Evolutionary conservation across 148 eudicot species (phyloP).

Genomic region (Heliosperma pusillum): DNA sequence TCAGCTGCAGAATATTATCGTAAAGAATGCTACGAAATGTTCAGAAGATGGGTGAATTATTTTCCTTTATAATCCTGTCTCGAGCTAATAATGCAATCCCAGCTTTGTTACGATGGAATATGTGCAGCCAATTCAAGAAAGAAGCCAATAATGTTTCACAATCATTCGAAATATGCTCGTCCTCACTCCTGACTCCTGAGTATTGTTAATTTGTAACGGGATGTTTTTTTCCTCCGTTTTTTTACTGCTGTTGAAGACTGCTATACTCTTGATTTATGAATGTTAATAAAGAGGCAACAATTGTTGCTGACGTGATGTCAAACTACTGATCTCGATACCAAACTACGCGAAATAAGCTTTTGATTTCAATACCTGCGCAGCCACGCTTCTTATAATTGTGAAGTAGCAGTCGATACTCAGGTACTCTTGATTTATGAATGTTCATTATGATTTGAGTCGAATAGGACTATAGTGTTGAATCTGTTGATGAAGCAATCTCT

Average conservation of each 20-base stretch:
- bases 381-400: too few relatives aligned
- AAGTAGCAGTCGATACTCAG: too few relatives aligned
- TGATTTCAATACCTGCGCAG: too few relatives aligned
- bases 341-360: too few relatives aligned
- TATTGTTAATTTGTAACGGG: neutral
- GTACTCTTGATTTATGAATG: too few relatives aligned
- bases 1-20: slow-evolving; percentile 58
- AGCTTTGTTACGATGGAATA: neutral
- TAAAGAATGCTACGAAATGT: slow-evolving; percentile 44
- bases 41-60: slow-evolving; percentile 43
- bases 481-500: too few relatives aligned
- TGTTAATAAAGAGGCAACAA: neutral
- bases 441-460: too few relatives aligned
- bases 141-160: neutral
- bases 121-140: neutral
- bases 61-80: slow-evolving; percentile 32
- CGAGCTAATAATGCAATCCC: neutral
- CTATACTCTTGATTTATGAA: neutral
- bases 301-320: neutral
- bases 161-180: neutral
- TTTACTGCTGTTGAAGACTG: neutral
- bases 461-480: too few relatives aligned
- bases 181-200: too few relatives aligned
- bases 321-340: too few relatives aligned
- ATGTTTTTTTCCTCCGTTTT: neutral